Evolutionary conservation across 2,329 filamentous ascomycete genomes (phyloP).

Genomic region (Ophiostoma novo-ulmi): DNA sequence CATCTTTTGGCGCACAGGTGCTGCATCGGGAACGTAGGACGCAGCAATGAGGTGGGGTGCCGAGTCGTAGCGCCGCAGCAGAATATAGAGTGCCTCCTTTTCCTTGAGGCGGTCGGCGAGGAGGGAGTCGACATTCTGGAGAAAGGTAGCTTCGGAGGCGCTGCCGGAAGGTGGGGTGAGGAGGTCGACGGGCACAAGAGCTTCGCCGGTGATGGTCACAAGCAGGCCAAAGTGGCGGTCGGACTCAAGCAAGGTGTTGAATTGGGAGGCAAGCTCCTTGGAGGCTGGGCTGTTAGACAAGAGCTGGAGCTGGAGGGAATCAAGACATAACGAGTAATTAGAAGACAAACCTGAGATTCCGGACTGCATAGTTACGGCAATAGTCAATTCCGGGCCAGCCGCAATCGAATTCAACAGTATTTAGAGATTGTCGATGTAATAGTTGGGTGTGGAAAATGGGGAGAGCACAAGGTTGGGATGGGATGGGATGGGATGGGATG

Average conservation of each 20-base stretch:
- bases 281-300: conserved; percentile 52
- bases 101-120: conserved; percentile 60
- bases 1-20: conserved; percentile 81
- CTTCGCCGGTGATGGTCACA: conserved; percentile 63
- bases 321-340: neutral
- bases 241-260: conserved; percentile 62
- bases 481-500: neutral
- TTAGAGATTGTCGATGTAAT: neutral
- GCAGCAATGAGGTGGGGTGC: conserved; percentile 60
- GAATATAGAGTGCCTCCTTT: conserved; percentile 65
- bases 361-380: conserved; percentile 61
- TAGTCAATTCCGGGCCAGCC: conserved; percentile 18
- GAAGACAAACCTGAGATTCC: conserved; percentile 61
- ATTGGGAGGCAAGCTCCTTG: conserved; percentile 67
- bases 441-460: conserved; percentile 1
- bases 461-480: conserved; percentile 1
- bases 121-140: conserved; percentile 53
- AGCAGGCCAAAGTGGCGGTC: conserved; percentile 63
- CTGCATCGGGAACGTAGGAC: conserved; percentile 73
- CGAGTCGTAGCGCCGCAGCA: conserved; percentile 62
- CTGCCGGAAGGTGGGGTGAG: conserved; percentile 50
- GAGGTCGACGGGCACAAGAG: conserved; percentile 55
- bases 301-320: neutral
- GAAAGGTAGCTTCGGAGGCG: conserved; percentile 53
- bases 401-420: neutral